Conservation (phyloP, 176 grass and related monocot species). For the Aegilops speltoides region DNA sequence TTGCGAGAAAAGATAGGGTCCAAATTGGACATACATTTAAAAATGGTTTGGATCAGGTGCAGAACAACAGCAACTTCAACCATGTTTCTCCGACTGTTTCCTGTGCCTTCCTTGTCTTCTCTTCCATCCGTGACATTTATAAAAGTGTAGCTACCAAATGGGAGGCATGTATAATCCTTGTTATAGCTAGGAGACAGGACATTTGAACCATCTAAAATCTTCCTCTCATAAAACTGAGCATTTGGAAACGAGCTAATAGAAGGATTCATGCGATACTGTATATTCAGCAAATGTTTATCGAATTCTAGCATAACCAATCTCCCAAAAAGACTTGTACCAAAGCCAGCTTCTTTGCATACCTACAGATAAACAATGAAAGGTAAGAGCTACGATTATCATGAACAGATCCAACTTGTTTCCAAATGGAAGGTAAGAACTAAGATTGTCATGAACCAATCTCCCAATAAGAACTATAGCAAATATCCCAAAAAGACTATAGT, state of each 20-base stretch:
- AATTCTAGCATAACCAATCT: slow-evolving; percentile 55
- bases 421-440: not conserved
- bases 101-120: slow-evolving; percentile 60
- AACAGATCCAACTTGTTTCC: not conserved
- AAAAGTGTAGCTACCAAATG: slow-evolving; percentile 63
- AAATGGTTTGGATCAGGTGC: slow-evolving; percentile 56
- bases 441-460: slow-evolving; percentile 42
- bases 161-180: slow-evolving; percentile 35
- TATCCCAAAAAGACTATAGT: slow-evolving; percentile 64
- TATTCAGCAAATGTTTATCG: slow-evolving; percentile 70
- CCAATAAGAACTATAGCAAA: slow-evolving; percentile 59
- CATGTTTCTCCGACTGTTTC: slow-evolving; percentile 57
- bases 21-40: slow-evolving; percentile 48
- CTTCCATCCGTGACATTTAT: slow-evolving; percentile 59
- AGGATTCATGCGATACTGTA: slow-evolving; percentile 87
- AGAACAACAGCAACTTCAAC: slow-evolving; percentile 73
- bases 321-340: slow-evolving; percentile 73
- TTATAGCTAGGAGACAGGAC: slow-evolving; percentile 53
- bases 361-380: slow-evolving; percentile 26
- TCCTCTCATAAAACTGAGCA: slow-evolving; percentile 56
- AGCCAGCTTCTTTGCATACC: slow-evolving; percentile 69
- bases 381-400: not conserved
- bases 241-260: slow-evolving; percentile 76
- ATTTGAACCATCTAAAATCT: slow-evolving; percentile 77
- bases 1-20: not conserved